phyloP scores from a whole-genome alignment of 345 rosid species.

The Pseudoturritis turrita region DNA sequence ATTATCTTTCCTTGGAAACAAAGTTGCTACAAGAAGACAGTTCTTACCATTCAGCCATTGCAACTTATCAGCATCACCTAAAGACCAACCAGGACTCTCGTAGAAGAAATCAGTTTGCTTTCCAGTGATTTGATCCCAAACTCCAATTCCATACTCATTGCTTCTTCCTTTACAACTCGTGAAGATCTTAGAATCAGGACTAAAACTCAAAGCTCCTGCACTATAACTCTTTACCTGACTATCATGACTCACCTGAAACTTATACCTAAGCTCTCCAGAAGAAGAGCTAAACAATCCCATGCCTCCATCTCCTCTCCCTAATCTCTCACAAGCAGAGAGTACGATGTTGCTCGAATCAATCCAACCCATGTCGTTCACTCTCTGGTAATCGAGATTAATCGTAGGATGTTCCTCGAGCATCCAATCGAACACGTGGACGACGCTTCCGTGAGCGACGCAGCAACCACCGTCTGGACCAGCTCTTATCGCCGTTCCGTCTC shows the following conservation, averaged over 20 bases:
- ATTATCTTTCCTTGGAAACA: conserved; percentile 94
- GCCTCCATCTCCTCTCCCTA: conserved; percentile 89
- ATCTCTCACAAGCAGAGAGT: conserved; percentile 68
- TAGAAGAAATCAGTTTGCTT: conserved; percentile 86
- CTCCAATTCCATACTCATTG: conserved; percentile 92
- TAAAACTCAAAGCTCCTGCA: conserved; percentile 81
- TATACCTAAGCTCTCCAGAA: conserved; percentile 67
- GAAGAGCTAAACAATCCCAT: conserved; percentile 83
- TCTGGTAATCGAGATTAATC: conserved; percentile 76
- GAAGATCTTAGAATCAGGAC: conserved; percentile 57
- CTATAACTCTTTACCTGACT: conserved; percentile 71
- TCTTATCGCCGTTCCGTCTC: conserved; percentile 95
- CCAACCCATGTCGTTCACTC: conserved; percentile 88
- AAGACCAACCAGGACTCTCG: conserved; percentile 79
- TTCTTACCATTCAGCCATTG: conserved; percentile 73
- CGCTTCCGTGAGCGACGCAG: conserved; percentile 89
- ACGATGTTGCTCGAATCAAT: conserved; percentile 53
- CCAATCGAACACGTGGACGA: conserved; percentile 92
- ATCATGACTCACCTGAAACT: conserved; percentile 72
- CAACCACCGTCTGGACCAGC: conserved; percentile 95
- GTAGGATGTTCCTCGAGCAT: conserved; percentile 77
- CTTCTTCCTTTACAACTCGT: conserved; percentile 89
- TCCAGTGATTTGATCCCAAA: conserved; percentile 89
- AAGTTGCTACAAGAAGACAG: conserved; percentile 81
- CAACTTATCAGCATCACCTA: conserved; percentile 92